Evolutionary conservation across 306 rosid species (phyloP).

Genomic region (Cucumis hystrix): DNA sequence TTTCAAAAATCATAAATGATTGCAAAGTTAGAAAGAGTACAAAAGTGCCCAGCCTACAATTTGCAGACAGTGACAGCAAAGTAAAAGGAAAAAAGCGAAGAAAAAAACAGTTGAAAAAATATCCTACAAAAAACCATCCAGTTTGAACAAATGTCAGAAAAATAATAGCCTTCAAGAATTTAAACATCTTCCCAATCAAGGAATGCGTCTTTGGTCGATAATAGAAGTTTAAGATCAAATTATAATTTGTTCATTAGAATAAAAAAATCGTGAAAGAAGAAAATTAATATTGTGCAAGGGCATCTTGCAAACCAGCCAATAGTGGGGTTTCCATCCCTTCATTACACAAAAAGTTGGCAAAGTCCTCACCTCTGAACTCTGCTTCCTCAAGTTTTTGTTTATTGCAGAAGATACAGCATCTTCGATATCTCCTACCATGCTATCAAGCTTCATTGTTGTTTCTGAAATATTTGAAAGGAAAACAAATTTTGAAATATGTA

Average conservation of each 20-base stretch:
- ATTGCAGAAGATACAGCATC: slow-evolving; percentile 70
- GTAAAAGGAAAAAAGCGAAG: too few species aligned
- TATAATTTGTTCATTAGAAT: background rate
- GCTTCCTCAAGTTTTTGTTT: slow-evolving; percentile 58
- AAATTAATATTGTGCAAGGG: background rate
- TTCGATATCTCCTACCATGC: slow-evolving; percentile 80
- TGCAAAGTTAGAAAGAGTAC: background rate
- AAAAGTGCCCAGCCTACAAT: background rate
- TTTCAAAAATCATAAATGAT: background rate
- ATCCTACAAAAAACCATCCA: background rate
- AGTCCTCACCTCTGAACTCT: slow-evolving; percentile 59
- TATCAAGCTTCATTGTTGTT: slow-evolving; percentile 77
- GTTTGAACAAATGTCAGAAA: background rate
- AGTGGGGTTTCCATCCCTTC: background rate
- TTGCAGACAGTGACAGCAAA: background rate
- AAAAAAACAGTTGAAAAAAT: too few species aligned
- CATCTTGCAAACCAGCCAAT: background rate
- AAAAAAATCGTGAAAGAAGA: background rate
- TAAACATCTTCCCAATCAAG: background rate
- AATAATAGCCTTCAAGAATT: background rate
- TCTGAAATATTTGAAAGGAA: slow-evolving; percentile 42
- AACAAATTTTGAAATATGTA: background rate
- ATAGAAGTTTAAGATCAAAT: background rate
- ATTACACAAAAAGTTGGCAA: slow-evolving; percentile 1
- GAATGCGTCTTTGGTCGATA: background rate